Evolutionary conservation across 768 basidiomycete species (phyloP).

Genomic region (Collybia mongolica): DNA sequence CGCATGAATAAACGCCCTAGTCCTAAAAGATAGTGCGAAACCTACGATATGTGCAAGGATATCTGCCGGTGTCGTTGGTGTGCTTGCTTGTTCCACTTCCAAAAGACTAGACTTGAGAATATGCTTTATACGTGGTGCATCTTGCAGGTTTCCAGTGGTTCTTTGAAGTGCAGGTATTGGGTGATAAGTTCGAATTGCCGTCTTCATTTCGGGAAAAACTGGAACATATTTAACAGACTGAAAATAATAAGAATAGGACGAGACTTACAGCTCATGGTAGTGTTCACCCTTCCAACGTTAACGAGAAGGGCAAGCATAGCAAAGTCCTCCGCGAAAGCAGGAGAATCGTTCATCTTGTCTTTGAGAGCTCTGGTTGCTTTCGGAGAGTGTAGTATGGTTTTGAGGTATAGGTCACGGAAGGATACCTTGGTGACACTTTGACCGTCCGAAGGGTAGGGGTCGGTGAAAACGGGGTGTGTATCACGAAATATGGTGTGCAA

Average conservation of each 20-base stretch:
- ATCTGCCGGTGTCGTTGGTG: slow-evolving; percentile 55
- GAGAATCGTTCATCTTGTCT: slow-evolving; percentile 65
- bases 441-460: slow-evolving; percentile 31
- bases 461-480: slow-evolving; percentile 52
- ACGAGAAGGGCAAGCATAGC: slow-evolving; percentile 73
- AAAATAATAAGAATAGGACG: slow-evolving; percentile 11
- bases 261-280: slow-evolving; percentile 76
- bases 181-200: slow-evolving; percentile 73
- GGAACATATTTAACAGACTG: slow-evolving; percentile 5
- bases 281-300: slow-evolving; percentile 80
- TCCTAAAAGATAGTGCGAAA: slow-evolving; percentile 4
- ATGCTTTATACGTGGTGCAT: slow-evolving; percentile 77
- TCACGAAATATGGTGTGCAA: slow-evolving; percentile 77
- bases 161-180: slow-evolving; percentile 72
- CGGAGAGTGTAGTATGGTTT: slow-evolving; percentile 50
- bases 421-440: slow-evolving; percentile 31
- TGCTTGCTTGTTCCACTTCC: slow-evolving; percentile 42
- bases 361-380: slow-evolving; percentile 71
- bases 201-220: slow-evolving; percentile 85
- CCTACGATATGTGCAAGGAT: slow-evolving; percentile 54
- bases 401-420: slow-evolving; percentile 64
- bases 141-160: slow-evolving; percentile 69
- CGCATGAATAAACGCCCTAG: not conserved
- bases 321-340: slow-evolving; percentile 63
- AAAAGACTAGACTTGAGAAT: slow-evolving; percentile 61